Conservation (phyloP, 805 yeast species). For the Ogataea thermomethanolica region DNA sequence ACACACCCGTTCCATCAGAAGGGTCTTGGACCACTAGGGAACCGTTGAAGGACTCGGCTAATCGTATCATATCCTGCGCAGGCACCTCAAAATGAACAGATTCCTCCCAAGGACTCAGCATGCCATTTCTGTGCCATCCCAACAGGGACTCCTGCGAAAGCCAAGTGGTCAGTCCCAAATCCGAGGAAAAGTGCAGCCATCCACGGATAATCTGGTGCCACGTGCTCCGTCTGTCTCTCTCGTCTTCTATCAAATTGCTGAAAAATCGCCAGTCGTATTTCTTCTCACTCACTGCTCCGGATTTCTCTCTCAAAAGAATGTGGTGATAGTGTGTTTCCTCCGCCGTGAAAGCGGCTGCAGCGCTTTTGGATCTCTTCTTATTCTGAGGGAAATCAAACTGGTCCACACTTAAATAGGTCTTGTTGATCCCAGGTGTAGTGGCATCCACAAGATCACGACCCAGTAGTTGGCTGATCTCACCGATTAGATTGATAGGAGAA, state of each 20-base stretch:
- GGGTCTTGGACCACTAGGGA: slow-evolving; percentile 44
- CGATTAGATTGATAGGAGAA: slow-evolving; percentile 24
- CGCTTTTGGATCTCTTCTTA: slow-evolving; percentile 29
- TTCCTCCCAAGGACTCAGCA: slow-evolving; percentile 51
- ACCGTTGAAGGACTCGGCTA: slow-evolving; percentile 46
- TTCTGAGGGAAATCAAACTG: slow-evolving; percentile 29
- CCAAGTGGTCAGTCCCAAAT: slow-evolving; percentile 44
- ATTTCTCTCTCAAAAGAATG: slow-evolving; percentile 28
- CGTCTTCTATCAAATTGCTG: slow-evolving; percentile 37
- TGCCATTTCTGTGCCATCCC: slow-evolving; percentile 50
- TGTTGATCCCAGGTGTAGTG: slow-evolving; percentile 17
- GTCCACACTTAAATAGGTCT: slow-evolving; percentile 19
- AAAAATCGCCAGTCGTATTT: slow-evolving; percentile 69
- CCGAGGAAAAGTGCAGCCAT: slow-evolving; percentile 43
- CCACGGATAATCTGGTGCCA: slow-evolving; percentile 45
- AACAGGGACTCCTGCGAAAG: slow-evolving; percentile 46
- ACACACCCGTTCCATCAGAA: slow-evolving; percentile 42
- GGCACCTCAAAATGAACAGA: slow-evolving; percentile 51
- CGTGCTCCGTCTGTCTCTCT: slow-evolving; percentile 39
- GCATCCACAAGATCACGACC: slow-evolving; percentile 31
- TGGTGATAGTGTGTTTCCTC: slow-evolving; percentile 34
- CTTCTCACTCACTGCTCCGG: slow-evolving; percentile 33
- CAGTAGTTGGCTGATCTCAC: slow-evolving; percentile 27
- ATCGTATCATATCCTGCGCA: slow-evolving; percentile 41
- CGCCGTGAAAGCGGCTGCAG: slow-evolving; percentile 32